Conservation (phyloP, 208 protist species). For the Acanthamoeba castellanii region DNA sequence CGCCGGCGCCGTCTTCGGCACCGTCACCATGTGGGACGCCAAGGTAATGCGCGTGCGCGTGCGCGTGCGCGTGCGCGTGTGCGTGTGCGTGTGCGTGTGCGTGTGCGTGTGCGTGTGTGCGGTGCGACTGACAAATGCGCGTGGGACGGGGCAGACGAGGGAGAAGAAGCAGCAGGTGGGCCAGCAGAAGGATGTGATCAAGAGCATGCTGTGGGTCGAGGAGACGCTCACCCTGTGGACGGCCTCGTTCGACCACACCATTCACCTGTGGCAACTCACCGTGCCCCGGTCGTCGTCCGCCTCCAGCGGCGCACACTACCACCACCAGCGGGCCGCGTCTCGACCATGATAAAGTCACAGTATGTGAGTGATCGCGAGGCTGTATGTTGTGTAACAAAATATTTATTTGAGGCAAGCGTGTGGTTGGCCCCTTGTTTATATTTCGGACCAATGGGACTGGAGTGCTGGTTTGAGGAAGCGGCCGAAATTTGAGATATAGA, state of each 20-base stretch:
- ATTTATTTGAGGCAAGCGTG: too few species aligned
- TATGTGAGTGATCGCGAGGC: too few species aligned
- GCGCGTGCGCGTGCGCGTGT: neutral
- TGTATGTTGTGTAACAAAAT: too few species aligned
- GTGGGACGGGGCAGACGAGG: neutral
- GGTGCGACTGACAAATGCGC: neutral
- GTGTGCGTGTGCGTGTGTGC: neutral
- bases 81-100: neutral
- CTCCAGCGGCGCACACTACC: neutral
- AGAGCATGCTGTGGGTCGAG: conserved; percentile 33
- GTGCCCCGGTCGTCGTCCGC: neutral
- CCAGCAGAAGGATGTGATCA: conserved; percentile 1
- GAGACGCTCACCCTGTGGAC: conserved; percentile 49
- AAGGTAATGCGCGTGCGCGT: neutral
- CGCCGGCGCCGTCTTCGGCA: neutral
- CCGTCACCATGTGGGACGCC: conserved; percentile 42
- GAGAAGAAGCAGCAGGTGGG: conserved; percentile 43
- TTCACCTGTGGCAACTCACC: conserved; percentile 23
- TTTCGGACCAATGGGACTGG: too few species aligned
- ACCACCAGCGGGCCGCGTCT: too few species aligned
- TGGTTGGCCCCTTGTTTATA: too few species aligned
- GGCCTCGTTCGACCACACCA: conserved; percentile 7
- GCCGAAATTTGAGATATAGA: too few species aligned
- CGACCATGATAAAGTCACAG: too few species aligned
- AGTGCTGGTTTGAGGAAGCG: too few species aligned